Conservation (phyloP, 2,329 filamentous ascomycete species). For the Nannizziopsis barbatae region DNA sequence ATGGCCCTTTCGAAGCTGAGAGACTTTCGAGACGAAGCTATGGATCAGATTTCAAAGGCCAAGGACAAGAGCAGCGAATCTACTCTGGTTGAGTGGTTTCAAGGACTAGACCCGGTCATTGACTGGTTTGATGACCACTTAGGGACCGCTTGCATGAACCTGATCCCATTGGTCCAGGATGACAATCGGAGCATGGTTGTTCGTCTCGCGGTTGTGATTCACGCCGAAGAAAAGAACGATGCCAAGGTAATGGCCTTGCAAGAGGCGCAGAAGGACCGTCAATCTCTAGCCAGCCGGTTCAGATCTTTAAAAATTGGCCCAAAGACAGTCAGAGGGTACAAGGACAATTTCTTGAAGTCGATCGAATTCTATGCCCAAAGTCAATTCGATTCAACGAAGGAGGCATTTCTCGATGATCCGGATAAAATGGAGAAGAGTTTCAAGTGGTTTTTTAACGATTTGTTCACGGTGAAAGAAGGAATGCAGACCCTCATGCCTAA, state of each 20-base stretch:
- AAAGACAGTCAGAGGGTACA: slow-evolving; percentile 87
- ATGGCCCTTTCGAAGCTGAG: slow-evolving; percentile 84
- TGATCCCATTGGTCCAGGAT: slow-evolving; percentile 74
- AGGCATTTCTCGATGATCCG: slow-evolving; percentile 73
- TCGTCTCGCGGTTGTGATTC: slow-evolving; percentile 78
- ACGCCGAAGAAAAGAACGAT: slow-evolving; percentile 94
- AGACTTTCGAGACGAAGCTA: slow-evolving; percentile 90
- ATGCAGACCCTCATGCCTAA: slow-evolving; percentile 87
- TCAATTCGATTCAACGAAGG: slow-evolving; percentile 60
- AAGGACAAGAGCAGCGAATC: slow-evolving; percentile 62
- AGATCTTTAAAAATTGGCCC: slow-evolving; percentile 91
- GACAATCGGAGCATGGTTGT: slow-evolving; percentile 87
- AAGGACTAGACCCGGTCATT: slow-evolving; percentile 71
- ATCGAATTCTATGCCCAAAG: slow-evolving; percentile 62
- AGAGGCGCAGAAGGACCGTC: slow-evolving; percentile 89
- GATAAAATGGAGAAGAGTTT: slow-evolving; percentile 73
- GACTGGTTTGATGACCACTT: slow-evolving; percentile 95
- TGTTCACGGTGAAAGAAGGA: slow-evolving; percentile 86
- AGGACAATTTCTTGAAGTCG: slow-evolving; percentile 81
- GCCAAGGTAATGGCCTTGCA: slow-evolving; percentile 81
- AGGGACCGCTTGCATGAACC: slow-evolving; percentile 73
- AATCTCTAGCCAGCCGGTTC: slow-evolving; percentile 84
- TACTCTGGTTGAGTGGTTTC: slow-evolving; percentile 84
- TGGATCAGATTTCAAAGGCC: slow-evolving; percentile 82
- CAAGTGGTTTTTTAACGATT: slow-evolving; percentile 96